phyloP scores from a whole-genome alignment of 2,329 filamentous ascomycete genomes.

The Pseudogymnoascus sp. region DNA sequence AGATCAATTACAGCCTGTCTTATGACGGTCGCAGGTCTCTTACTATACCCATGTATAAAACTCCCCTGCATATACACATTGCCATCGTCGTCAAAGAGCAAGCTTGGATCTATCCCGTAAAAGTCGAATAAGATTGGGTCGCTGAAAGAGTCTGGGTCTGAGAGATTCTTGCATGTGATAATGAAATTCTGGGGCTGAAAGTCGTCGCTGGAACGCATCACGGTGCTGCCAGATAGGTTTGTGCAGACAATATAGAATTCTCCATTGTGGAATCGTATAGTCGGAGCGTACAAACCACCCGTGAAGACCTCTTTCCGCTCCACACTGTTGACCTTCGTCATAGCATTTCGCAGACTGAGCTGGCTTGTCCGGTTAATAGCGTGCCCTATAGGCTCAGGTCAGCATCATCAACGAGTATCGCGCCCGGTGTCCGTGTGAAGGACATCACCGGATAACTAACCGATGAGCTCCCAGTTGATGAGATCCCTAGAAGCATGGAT shows the following conservation, averaged over 20 bases:
- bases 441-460: conserved; percentile 2
- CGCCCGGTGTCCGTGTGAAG: neutral
- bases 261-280: conserved; percentile 26
- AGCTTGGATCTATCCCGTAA: conserved; percentile 38
- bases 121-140: conserved; percentile 33
- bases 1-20: conserved; percentile 18
- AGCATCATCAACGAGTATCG: neutral
- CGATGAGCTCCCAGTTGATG: conserved; percentile 16
- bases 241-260: conserved; percentile 30
- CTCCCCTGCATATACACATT: conserved; percentile 29
- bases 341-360: conserved; percentile 30
- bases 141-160: conserved; percentile 23
- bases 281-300: conserved; percentile 33
- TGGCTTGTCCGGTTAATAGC: conserved; percentile 35
- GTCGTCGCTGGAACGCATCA: neutral
- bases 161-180: conserved; percentile 22
- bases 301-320: conserved; percentile 19
- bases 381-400: conserved; percentile 34
- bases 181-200: conserved; percentile 21
- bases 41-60: conserved; percentile 24
- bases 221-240: conserved; percentile 9
- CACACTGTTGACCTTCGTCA: conserved; percentile 8
- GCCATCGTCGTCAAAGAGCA: conserved; percentile 39
- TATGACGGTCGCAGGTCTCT: conserved; percentile 16
- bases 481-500: conserved; percentile 31